Percentiles rank a stretch among this genome's conserved stretches.
These are phyloP conservation scores for Endothia cerciana DNA, from an alignment of 2,329 filamentous ascomycete species.

Conservation along the genomic window DNA sequence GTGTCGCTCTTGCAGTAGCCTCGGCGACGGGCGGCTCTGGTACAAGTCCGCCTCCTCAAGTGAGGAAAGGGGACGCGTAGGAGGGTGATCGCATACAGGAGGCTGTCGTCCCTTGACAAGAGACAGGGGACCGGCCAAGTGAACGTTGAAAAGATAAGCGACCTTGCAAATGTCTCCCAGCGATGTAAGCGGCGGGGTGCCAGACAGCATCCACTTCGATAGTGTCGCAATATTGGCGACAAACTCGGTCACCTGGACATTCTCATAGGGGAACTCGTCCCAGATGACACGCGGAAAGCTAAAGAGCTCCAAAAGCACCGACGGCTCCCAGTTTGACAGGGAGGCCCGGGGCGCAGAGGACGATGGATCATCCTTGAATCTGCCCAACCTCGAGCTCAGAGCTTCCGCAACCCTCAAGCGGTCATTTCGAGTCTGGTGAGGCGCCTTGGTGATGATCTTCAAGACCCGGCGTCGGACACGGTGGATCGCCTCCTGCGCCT, in stretches of 20 bases:
- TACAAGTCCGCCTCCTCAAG: constrained; percentile 41
- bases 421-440: background rate
- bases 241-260: constrained; percentile 39
- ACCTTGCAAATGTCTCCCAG: constrained; percentile 43
- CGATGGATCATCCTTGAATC: background rate
- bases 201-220: constrained; percentile 50
- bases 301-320: constrained; percentile 41
- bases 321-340: background rate
- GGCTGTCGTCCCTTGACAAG: constrained; percentile 42
- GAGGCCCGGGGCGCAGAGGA: background rate
- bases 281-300: constrained; percentile 45
- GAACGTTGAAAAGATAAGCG: constrained; percentile 42
- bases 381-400: background rate
- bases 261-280: constrained; percentile 50
- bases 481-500: background rate
- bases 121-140: constrained; percentile 43
- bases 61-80: constrained; percentile 35
- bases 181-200: constrained; percentile 44
- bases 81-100: constrained; percentile 40
- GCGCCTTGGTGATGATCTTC: background rate
- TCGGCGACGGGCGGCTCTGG: constrained; percentile 40
- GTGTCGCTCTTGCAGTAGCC: constrained; percentile 42
- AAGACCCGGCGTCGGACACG: background rate
- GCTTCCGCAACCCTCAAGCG: background rate
- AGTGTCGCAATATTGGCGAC: constrained; percentile 38